Base-by-base conservation (phyloP, 805 yeast genomes). In the Blastobotrys muscicola region DNA sequence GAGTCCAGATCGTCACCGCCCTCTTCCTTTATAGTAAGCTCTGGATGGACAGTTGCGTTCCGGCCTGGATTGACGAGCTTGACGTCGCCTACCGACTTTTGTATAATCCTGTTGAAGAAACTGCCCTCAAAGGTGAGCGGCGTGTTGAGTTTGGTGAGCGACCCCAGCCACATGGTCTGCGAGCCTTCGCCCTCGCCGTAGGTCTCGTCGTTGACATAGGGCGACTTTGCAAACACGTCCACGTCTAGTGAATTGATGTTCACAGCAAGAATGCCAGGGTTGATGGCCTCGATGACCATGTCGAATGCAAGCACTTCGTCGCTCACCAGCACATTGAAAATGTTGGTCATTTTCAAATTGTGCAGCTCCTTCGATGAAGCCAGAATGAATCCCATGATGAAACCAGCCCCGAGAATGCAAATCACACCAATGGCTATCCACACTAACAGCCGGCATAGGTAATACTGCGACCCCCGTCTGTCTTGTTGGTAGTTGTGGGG, bases 331-430 rank as follows among this genome's bases (percentile, higher is more conserved):
- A 89, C 73, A 54, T 85, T 85, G 40, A 74, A 75, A 34, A 89
- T 68, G n/a, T 76, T 65, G 2, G 67, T 59, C 8, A 89, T 74
- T 14, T 73, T 64, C 13, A 86, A 80, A 47, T 75, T 72, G 42
- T 81, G 78, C 43, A 90, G 66, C 45, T 90, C 96, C 52, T 85
- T 86, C 13, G 86, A 80, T 1, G 95, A 80, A 0, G 96, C 96
- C 35, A 89, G 65, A 2, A 87, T 65, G 56, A 89, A 85, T 0
- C 97, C 97, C 55, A 81, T 69, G 4, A 83, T 67, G 55, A 90
- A 86, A 1, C 95, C 95, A 29, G 82, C 38, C 4, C 50, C 53
- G 33, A 63, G 49, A 15, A 61, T 45, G 33, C 52, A 41, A 33
- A 61, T 46, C 55, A 34, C 48, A n/a, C 52, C 42, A 9, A 63